Conservation (phyloP, 768 basidiomycete genomes). For the Hygrophorus russula region DNA sequence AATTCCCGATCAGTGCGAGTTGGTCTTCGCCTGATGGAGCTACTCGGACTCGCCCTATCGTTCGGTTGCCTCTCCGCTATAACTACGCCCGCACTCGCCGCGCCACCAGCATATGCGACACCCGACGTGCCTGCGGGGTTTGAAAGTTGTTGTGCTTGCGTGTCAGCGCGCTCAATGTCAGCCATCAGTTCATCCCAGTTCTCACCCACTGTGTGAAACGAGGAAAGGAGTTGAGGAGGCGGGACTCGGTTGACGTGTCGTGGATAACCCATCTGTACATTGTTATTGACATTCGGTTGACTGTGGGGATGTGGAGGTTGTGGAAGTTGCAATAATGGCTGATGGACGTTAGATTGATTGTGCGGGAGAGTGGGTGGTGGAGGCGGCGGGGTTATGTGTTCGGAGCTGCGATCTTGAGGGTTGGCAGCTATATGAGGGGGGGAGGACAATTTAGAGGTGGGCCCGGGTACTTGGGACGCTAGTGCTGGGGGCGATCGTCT, state of each 20-base stretch:
- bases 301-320: conserved; percentile 19
- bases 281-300: conserved; percentile 21
- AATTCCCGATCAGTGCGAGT: conserved; percentile 26
- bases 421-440: conserved; percentile 18
- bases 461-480: conserved; percentile 23
- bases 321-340: conserved; percentile 1
- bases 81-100: conserved; percentile 22
- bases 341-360: conserved; percentile 2
- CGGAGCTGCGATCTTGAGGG: conserved; percentile 7
- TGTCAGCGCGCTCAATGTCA: conserved; percentile 62
- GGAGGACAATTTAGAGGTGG: conserved; percentile 34
- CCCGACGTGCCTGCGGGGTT: conserved; percentile 3
- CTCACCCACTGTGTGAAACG: conserved; percentile 43
- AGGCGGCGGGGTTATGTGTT: conserved; percentile 21
- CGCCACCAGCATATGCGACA: conserved; percentile 9
- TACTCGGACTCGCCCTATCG: conserved; percentile 39
- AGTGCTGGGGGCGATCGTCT: conserved; percentile 28
- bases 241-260: conserved; percentile 51
- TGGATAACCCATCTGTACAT: conserved; percentile 28
- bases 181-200: conserved; percentile 58
- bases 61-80: conserved; percentile 42
- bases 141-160: conserved; percentile 18
- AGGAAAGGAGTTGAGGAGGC: conserved; percentile 43
- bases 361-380: conserved; percentile 20
- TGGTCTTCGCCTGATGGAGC: not conserved